Evolutionary conservation across 257 asterid species (phyloP).

Genomic region (Rehmannia glutinosa): DNA sequence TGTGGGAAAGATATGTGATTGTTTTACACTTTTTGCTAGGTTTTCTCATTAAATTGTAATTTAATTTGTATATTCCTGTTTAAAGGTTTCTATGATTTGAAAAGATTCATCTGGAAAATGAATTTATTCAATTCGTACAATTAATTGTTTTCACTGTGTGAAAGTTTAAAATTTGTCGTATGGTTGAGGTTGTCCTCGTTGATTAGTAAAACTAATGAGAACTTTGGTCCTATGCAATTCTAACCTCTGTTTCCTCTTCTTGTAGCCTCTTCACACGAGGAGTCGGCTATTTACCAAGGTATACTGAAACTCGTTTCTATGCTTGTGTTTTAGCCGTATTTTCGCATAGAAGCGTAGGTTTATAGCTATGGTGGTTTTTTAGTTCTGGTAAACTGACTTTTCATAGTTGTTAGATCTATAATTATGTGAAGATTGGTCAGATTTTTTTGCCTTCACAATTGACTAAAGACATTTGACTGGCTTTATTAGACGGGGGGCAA

Average conservation of each 20-base stretch:
- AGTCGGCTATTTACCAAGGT: slow-evolving; percentile 86
- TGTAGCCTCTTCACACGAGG: slow-evolving; percentile 85
- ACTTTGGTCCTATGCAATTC: slow-evolving; percentile 1
- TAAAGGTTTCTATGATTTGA: neutral
- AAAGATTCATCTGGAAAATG: neutral
- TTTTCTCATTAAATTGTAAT: neutral
- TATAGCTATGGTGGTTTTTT: neutral
- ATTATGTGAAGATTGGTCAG: neutral
- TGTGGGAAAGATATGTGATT: neutral
- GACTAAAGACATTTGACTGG: neutral
- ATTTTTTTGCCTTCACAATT: neutral
- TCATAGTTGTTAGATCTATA: neutral
- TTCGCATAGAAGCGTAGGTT: neutral
- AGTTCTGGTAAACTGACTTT: neutral
- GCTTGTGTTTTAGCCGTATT: neutral
- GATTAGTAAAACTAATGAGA: neutral
- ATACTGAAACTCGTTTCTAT: slow-evolving; percentile 18
- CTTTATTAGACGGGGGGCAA: neutral
- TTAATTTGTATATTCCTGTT: neutral
- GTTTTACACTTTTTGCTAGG: neutral
- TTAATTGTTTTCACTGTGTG: neutral
- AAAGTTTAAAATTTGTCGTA: neutral
- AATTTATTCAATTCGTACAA: neutral
- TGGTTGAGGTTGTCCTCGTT: neutral
- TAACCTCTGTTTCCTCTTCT: slow-evolving; percentile 17